These are phyloP conservation scores for Acacia melanoxylon DNA, from an alignment of 306 rosid species.

Conservation along the genomic window DNA sequence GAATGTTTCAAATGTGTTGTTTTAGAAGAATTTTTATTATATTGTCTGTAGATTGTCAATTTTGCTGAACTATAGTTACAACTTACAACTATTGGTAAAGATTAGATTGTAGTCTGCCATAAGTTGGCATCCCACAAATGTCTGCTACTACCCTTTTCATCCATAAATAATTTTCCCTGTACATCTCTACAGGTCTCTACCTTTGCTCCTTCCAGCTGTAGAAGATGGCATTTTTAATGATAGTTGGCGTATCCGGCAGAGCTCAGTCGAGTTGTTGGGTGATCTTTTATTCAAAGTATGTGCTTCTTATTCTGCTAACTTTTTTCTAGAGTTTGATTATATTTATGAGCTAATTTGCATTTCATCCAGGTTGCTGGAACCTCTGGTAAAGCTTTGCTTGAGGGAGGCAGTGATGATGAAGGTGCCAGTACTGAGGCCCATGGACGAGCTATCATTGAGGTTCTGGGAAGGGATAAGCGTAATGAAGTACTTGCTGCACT, in stretches of 20 bases:
- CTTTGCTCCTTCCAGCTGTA: constrained; percentile 92
- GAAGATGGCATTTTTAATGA: constrained; percentile 98
- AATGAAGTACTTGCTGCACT: constrained; percentile 93
- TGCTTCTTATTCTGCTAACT: constrained; percentile 9
- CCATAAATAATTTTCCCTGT: background rate
- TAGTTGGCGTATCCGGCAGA: constrained; percentile 96
- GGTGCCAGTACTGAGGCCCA: constrained; percentile 99
- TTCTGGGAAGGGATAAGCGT: constrained; percentile 87
- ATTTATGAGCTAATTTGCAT: constrained; percentile 17
- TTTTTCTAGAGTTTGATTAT: constrained; percentile 16
- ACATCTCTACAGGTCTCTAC: constrained; percentile 64
- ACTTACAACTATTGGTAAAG: background rate
- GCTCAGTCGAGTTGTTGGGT: constrained; percentile 95
- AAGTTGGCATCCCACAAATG: constrained; percentile 2
- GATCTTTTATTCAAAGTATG: constrained; percentile 92
- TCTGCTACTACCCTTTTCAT: background rate
- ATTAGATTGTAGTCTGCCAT: constrained; percentile 2
- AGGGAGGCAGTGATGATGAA: constrained; percentile 99
- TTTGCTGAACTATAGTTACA: background rate
- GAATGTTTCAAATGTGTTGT: background rate
- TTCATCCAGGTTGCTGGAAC: constrained; percentile 92
- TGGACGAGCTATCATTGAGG: constrained; percentile 96
- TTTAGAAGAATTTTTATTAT: background rate
- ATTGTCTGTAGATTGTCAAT: background rate
- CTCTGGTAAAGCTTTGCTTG: constrained; percentile 98